Base-by-base conservation (phyloP, 1,284 basidiomycete species). In the Ganoderma leucocontextum region DNA sequence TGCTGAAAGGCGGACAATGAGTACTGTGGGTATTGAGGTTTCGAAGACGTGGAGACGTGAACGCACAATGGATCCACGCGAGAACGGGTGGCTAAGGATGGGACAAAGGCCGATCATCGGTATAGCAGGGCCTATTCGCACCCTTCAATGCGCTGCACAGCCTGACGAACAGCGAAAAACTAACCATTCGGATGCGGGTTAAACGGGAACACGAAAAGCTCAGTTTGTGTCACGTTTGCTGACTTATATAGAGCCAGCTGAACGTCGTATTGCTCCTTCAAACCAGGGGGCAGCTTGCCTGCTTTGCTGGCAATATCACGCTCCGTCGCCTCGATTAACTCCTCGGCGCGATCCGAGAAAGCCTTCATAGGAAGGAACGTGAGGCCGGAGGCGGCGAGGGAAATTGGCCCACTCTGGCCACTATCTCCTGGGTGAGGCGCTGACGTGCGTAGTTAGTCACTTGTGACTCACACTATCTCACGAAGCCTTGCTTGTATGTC, bases 1-100 rank as follows among this genome's bases (percentile, higher is more conserved):
- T 81, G 80, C 81, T 79, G 35, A 39, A 39, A 38, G n/a, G 59
- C n/a, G 25, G 22, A 1, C 29, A 19, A 8, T 22, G 13, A 59
- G 35, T 7, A 1, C 35, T 22, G 38, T 2, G 8, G 10, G 10
- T 19, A 6, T 29, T 25, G 13, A 15, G 13, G 8, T 22, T 9
- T 12, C n/a, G 44, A 22, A 7, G n/a, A 52, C 29, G 19, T 5
- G 57, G 19, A 59, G 38, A 36, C 8, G 12, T 39, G 19, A 2
- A 67, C 77, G 62, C 53, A 81, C 80, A 33, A 83, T 79, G 5
- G 80, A 80, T n/a, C 84, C 82, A 55, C 80, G 75, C 12, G 78
- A 79, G 69, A 78, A 80, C 9, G 73, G 74, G 62, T 74, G 74
- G 44, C 64, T 63, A 62, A 74, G 41, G 17, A 57, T 53, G 1